Evolutionary conservation across 2,329 filamentous ascomycete species (phyloP), one percentile per base, ranked within the genome.

Genomic region (Paraconiothyrium brasiliense): DNA sequence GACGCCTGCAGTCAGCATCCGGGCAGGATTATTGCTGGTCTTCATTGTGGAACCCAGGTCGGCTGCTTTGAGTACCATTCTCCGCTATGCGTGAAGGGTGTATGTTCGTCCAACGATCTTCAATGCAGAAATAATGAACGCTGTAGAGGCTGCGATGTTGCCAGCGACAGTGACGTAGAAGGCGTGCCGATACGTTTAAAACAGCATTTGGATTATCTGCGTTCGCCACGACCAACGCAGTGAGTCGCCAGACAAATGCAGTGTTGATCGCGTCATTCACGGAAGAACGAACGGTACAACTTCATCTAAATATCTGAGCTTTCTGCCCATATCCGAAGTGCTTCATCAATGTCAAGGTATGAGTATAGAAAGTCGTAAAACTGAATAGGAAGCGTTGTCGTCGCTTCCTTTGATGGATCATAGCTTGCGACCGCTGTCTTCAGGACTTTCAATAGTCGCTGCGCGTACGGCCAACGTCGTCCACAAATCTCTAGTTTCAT

Each of bases 291-390:
- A 37, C 10, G 6, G n/a, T 20, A 7, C 20, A 9, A 2, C 20
- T 44, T 5, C 43, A 5, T 13, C 20, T 46, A 46, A 3, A 3
- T 24, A 9, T 24, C 43, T 10, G 61, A n/a, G 7, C 62, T 65
- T 35, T 68, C 62, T 0, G 69, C 69, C 71, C 71, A 74, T 6
- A 64, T 56, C 6, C 67, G 63, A 43, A 74, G 54, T 11, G 67
- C 59, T 32, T 74, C 71, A 37, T 70, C 70, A 22, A 73, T 71
- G 50, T 73, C 71, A 2, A 73, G 58, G 32, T 66, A 71, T 1
- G 71, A 71, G 55, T 71, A 70, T 22, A 68, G 65, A 22, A 74
- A 48, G 52, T 74, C 71, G 46, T 72, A 72, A 27, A 73, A 72
- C 35, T 73, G 68, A 2, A 62, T 56, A 10, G 71, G 71, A 4